Evolutionary conservation across 805 yeast species (phyloP), one percentile per base, ranked within the genome.

Genomic region (Nakazawaea anatomiae): DNA sequence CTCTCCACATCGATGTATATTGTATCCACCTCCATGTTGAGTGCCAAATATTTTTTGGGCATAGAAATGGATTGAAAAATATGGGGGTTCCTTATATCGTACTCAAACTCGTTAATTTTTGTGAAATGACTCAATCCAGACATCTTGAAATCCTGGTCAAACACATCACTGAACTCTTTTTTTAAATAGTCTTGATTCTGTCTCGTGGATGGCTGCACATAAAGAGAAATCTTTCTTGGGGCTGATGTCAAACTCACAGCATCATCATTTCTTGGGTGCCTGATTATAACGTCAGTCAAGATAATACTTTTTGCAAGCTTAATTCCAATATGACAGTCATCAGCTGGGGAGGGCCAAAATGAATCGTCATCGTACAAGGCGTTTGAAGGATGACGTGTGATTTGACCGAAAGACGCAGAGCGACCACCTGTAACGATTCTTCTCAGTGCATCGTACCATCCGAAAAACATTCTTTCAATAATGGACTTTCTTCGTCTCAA

Each of bases 181-280:
- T 39, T 34, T 14, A 47, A 35, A 18, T 5, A 28, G 5, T 6
- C 14, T n/a, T 42, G 42, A 6, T 39, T 18, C 10, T 39, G 5
- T 28, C 25, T 38, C n/a, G 27, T 12, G 12, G 42, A 3, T 39
- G 53, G 46, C 34, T 47, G 43, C 18, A 46, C 50, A 29, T 48
- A 52, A n/a, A 52, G 25, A 12, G 54, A 52, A 7, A 42, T 42
- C 28, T 48, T 44, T 25, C 38, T 48, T 12, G 52, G 50, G 4
- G 53, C 48, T 7, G 53, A 42, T 31, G 51, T 39, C 31, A 47
- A 38, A 4, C 42, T 18, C 31, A 51, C 35, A 14, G 53, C 39
- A n/a, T 46, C 46, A 32, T 51, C 53, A 34, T 30, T 51, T 34
- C 53, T 38, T n/a, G 53, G 53, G 42, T 51, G 49, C 25, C 38